Evolutionary conservation across 352 stramenopile genomes (phyloP).

Genomic region (Phytophthora vignae): DNA sequence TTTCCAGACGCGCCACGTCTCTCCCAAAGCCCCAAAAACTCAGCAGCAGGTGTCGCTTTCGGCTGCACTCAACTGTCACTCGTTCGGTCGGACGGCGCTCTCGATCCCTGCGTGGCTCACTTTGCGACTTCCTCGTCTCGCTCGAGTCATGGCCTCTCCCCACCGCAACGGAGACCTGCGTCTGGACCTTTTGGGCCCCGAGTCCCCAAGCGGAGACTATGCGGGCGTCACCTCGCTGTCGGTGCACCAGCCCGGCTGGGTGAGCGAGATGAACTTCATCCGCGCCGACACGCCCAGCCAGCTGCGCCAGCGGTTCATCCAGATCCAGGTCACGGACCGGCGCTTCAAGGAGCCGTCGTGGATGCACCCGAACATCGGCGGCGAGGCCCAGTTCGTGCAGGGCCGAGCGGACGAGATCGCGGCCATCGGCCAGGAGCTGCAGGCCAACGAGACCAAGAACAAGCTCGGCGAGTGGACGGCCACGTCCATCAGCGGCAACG

Average conservation of each 20-base stretch:
- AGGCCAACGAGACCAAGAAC: constrained; percentile 34
- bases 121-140: neutral
- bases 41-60: neutral
- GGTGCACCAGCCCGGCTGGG: constrained; percentile 32
- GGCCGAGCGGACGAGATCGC: constrained; percentile 40
- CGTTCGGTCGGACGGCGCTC: neutral
- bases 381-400: constrained; percentile 54
- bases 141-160: constrained; percentile 11
- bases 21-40: neutral
- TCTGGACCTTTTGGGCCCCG: constrained; percentile 21
- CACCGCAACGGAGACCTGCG: constrained; percentile 6
- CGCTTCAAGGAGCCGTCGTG: constrained; percentile 70
- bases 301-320: constrained; percentile 64
- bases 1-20: neutral
- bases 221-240: constrained; percentile 18
- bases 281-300: constrained; percentile 52
- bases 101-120: neutral
- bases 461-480: constrained; percentile 77
- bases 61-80: neutral
- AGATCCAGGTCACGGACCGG: constrained; percentile 68
- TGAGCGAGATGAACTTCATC: constrained; percentile 45
- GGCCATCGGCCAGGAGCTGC: constrained; percentile 38
- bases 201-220: constrained; percentile 17
- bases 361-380: constrained; percentile 75
- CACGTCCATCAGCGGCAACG: constrained; percentile 92